These are phyloP conservation scores for Lathyrus oleraceus DNA, from an alignment of 306 rosid species.

Conservation along the genomic window DNA sequence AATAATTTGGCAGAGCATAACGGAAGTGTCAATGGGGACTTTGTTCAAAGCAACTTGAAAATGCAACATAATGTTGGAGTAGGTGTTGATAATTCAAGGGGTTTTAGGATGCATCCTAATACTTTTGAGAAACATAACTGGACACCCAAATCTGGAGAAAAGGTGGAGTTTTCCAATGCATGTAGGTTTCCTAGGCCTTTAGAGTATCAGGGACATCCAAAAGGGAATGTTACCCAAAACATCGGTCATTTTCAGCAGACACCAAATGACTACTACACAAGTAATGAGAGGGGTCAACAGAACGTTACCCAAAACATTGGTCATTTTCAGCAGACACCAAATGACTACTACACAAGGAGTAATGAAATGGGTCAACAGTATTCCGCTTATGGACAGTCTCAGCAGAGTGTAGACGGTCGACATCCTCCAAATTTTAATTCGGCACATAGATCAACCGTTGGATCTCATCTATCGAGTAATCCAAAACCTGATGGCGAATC, in stretches of 20 bases:
- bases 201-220: slow-evolving; percentile 30
- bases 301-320: neutral
- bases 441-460: slow-evolving; percentile 21
- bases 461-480: slow-evolving; percentile 40
- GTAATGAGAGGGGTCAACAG: slow-evolving; percentile 34
- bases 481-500: slow-evolving; percentile 31
- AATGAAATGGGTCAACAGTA: slow-evolving; percentile 34
- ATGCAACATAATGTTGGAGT: slow-evolving; percentile 27
- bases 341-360: slow-evolving; percentile 3
- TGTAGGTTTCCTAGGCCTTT: slow-evolving; percentile 35
- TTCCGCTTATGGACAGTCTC: slow-evolving; percentile 21
- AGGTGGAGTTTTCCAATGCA: slow-evolving; percentile 34
- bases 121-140: slow-evolving; percentile 24
- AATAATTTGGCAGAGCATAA: slow-evolving; percentile 20
- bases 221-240: neutral
- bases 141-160: slow-evolving; percentile 37
- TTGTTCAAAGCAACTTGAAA: slow-evolving; percentile 4
- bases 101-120: slow-evolving; percentile 22
- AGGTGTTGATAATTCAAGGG: slow-evolving; percentile 30
- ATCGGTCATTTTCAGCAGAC: neutral
- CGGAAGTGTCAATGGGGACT: slow-evolving; percentile 3
- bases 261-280: neutral
- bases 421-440: slow-evolving; percentile 36
- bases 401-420: neutral
- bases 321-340: neutral